Conservation (phyloP, 176 grass and related monocot genomes). For the barley (Hordeum vulgare) region DNA sequence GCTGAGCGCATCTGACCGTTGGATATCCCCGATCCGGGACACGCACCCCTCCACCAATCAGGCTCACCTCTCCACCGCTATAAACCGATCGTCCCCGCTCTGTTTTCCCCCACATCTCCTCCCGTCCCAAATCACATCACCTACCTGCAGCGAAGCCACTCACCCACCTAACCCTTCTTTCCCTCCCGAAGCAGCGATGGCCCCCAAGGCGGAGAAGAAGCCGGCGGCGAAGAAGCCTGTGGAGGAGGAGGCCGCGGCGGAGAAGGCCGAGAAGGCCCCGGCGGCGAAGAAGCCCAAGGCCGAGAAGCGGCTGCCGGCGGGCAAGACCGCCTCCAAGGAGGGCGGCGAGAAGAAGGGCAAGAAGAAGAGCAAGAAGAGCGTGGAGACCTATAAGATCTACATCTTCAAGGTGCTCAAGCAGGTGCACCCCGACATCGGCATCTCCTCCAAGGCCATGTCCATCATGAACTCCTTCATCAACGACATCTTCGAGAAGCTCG, state of each 20-base stretch:
- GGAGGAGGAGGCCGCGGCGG: too few relatives aligned
- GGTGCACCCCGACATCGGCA: slow-evolving; percentile 85
- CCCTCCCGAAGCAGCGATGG: too few relatives aligned
- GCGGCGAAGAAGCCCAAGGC: too few relatives aligned
- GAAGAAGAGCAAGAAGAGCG: not conserved
- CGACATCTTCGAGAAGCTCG: slow-evolving; percentile 88
- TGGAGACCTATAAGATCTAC: slow-evolving; percentile 69
- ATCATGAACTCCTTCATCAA: slow-evolving; percentile 99
- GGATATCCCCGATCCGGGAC: not conserved
- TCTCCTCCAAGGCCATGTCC: slow-evolving; percentile 90
- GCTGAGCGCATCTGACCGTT: not conserved
- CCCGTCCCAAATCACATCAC: too few relatives aligned
- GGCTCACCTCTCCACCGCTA: not conserved
- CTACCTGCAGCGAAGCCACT: too few relatives aligned
- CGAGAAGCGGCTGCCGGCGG: too few relatives aligned
- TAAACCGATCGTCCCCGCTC: not conserved
- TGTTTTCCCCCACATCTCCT: not conserved
- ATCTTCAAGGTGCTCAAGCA: slow-evolving; percentile 97
- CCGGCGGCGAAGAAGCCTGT: too few relatives aligned
- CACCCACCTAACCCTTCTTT: too few relatives aligned
- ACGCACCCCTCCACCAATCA: not conserved
- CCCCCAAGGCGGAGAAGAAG: too few relatives aligned
- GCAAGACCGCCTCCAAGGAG: too few relatives aligned
- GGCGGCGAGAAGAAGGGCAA: not conserved
- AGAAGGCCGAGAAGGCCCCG: too few relatives aligned